These are phyloP conservation scores for Parvularia atlantis DNA, from an alignment of 78 protist species.

Conservation along the genomic window DNA sequence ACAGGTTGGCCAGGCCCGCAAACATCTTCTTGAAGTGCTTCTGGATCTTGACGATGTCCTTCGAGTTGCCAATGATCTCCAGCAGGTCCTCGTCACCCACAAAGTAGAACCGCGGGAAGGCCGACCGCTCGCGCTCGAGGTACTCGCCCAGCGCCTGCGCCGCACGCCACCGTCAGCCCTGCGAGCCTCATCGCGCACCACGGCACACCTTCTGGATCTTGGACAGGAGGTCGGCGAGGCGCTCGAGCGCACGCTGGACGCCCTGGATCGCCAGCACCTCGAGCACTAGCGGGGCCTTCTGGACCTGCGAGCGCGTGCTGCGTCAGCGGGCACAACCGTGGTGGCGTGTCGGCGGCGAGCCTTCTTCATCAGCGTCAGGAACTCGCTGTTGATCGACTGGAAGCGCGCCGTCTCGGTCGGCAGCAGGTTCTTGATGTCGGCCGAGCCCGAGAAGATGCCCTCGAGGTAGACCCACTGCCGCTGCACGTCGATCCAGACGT, in stretches of 20 bases:
- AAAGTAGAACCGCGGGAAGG: constrained; percentile 96
- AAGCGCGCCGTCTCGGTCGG: constrained; percentile 76
- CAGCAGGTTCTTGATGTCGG: constrained; percentile 81
- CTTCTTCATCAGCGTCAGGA: constrained; percentile 65
- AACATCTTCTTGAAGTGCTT: constrained; percentile 93
- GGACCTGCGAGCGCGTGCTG: not conserved
- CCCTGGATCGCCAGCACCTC: constrained; percentile 65
- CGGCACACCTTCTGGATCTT: constrained; percentile 79
- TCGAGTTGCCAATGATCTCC: constrained; percentile 92
- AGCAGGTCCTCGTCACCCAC: constrained; percentile 98
- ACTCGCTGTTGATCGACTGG: constrained; percentile 66
- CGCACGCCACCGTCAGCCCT: too few relatives aligned
- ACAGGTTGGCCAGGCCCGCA: constrained; percentile 73
- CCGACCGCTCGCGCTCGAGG: constrained; percentile 83
- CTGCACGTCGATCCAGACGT: constrained; percentile 90
- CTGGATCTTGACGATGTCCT: constrained; percentile 51
- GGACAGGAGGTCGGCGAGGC: constrained; percentile 62
- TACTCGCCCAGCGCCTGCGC: constrained; percentile 87
- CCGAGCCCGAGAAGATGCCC: constrained; percentile 82
- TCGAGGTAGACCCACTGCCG: constrained; percentile 92
- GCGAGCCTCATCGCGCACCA: too few relatives aligned
- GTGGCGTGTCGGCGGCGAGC: too few relatives aligned
- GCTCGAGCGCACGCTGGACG: constrained; percentile 52
- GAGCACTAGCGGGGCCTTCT: constrained; percentile 40
- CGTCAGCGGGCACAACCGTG: not conserved